These are phyloP conservation scores for Thinopyrum elongatum DNA, from an alignment of 176 grass and related monocot genomes.

Conservation along the genomic window DNA sequence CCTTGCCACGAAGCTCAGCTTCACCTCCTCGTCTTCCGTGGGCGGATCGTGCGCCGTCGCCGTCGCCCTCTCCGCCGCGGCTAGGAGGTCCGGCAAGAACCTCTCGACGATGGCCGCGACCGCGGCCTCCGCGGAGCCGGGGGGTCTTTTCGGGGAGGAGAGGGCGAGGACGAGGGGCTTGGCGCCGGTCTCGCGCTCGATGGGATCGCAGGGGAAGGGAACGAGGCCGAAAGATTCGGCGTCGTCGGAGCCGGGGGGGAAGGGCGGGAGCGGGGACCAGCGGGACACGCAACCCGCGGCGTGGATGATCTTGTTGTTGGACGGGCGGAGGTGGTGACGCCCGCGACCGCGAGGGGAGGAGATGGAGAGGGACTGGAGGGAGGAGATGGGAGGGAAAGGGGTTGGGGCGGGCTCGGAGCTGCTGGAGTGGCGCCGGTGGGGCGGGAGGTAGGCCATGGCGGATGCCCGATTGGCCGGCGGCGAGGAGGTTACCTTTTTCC, in stretches of 20 bases:
- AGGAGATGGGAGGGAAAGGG: conserved; percentile 21
- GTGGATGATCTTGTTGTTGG: conserved; percentile 35
- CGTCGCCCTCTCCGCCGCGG: conserved; percentile 24
- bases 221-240: conserved; percentile 12
- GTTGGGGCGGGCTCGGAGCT: neutral
- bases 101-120: conserved; percentile 2
- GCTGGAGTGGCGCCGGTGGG: conserved; percentile 38
- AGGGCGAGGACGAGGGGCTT: conserved; percentile 35
- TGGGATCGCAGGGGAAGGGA: conserved; percentile 27
- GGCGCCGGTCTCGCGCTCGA: conserved; percentile 39
- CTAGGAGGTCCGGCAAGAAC: conserved; percentile 33
- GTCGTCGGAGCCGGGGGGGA: neutral
- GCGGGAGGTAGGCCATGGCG: conserved; percentile 44
- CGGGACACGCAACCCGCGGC: conserved; percentile 35
- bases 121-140: neutral
- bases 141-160: neutral
- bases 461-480: neutral
- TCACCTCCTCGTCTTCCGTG: neutral
- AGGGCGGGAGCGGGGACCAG: conserved; percentile 24
- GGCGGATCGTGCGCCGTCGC: neutral
- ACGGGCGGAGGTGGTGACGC: neutral
- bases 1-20: conserved; percentile 31
- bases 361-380: conserved; percentile 22
- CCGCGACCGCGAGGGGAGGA: conserved; percentile 24
- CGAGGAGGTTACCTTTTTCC: neutral